Evolutionary conservation across 176 grass and related monocot genomes (phyloP), one percentile per base, ranked within the genome.

Genomic region (Aegilops umbellulata): DNA sequence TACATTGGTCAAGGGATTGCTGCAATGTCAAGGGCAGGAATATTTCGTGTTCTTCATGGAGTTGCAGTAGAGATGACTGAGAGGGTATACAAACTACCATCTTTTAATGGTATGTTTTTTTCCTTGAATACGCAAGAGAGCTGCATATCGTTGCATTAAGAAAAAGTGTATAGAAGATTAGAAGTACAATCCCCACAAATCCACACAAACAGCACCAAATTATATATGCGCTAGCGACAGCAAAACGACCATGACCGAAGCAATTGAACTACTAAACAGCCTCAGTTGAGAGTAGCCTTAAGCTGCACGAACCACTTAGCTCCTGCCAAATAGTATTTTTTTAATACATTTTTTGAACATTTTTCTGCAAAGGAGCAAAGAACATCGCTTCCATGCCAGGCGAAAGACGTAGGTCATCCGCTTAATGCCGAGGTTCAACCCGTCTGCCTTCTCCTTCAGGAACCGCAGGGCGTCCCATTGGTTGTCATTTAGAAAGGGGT

Each of bases 21-120:
- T 79, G 88, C 81, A 79, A 89, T 98, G 93, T 98, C 96, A 78
- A 95, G 96, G 78, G 72, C 93, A 82, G 86, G 91, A 31, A 94
- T 98, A 82, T 98, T 98, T 71, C 91, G 93, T 83, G 93, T 92
- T 92, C 64, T 78, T 87, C 85, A 95, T 91, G 96, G 96, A 78
- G 57, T 94, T 67, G 96, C 93, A 65, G 89, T 98, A 62, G 91
- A 95, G 71, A 98, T 98, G 96, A 94, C 77, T 42, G 79, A 94
- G 44, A 88, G 92, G 88, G 91, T 94, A 75, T 98, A 98, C 65
- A 78, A 87, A 39, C 93, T 98, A 47, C 96, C 96, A 74, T 98
- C 96, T 75, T 98, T 98, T 83, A 92, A 95, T 84, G 90, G 96
- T 98, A 98, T 66, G 71, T 39, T 65, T 22, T 19, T 49, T 22